Percentiles rank a stretch among this genome's conserved stretches.
Conservation (phyloP, 306 rosid species). For the Vigna trinervia region DNA sequence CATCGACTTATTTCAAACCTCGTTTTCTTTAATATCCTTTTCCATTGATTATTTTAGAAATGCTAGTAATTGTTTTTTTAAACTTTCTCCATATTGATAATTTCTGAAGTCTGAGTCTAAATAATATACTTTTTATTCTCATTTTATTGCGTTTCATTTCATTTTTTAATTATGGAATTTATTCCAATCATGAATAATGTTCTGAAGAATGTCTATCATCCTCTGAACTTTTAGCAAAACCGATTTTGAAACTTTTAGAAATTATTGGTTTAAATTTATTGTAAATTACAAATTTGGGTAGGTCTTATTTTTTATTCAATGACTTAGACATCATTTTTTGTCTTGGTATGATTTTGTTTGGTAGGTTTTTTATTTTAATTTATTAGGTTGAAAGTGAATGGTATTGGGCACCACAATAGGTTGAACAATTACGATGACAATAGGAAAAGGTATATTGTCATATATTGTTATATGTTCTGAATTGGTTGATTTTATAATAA, state of each 20-base stretch:
- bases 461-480: not conserved
- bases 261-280: not conserved
- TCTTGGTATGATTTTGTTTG: not conserved
- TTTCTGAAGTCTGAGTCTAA: not conserved
- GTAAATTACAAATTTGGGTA: not conserved
- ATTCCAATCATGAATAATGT: not conserved
- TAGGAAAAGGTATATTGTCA: not conserved
- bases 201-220: not conserved
- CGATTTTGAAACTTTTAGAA: not conserved
- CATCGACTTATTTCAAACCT: not conserved
- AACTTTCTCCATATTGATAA: too few relatives aligned
- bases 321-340: not conserved
- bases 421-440: not conserved
- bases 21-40: not conserved
- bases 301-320: too few relatives aligned
- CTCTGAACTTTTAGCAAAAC: not conserved
- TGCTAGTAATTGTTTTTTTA: too few relatives aligned
- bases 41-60: not conserved
- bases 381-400: not conserved
- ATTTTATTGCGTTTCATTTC: not conserved
- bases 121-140: not conserved
- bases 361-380: not conserved
- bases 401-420: not conserved
- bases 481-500: not conserved
- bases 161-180: not conserved